Conservation (phyloP, 83 land plant genomes). For the Isoetes engelmannii region DNA sequence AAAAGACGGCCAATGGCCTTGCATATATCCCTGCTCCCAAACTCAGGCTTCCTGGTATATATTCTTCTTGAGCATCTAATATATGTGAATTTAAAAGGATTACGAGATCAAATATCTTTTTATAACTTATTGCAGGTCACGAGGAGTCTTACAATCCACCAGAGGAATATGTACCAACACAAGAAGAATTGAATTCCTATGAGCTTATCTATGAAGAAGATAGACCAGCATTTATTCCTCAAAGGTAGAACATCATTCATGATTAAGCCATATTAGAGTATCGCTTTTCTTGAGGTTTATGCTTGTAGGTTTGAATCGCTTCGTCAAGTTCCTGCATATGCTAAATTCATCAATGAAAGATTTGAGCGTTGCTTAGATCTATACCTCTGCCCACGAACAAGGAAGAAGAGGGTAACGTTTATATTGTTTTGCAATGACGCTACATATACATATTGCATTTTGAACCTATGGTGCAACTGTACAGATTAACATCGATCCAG, state of each 20-base stretch:
- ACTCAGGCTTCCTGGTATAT: slow-evolving; percentile 63
- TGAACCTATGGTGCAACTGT: not conserved
- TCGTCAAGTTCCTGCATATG: slow-evolving; percentile 87
- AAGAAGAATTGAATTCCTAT: slow-evolving; percentile 83
- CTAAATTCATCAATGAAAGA: slow-evolving; percentile 60
- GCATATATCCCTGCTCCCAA: slow-evolving; percentile 88
- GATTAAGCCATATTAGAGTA: not conserved
- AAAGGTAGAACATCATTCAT: slow-evolving; percentile 35
- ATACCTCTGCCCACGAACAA: slow-evolving; percentile 82
- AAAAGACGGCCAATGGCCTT: slow-evolving; percentile 52
- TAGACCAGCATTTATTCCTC: slow-evolving; percentile 91
- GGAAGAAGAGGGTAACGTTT: slow-evolving; percentile 66
- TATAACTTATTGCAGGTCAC: slow-evolving; percentile 52
- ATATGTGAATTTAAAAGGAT: not conserved
- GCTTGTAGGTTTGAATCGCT: slow-evolving; percentile 58
- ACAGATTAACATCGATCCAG: slow-evolving; percentile 87
- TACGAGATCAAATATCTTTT: not conserved
- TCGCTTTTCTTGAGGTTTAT: not conserved
- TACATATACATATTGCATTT: no score
- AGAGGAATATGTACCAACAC: slow-evolving; percentile 86
- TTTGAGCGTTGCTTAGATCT: slow-evolving; percentile 93
- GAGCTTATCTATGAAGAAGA: slow-evolving; percentile 95
- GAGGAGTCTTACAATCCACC: slow-evolving; percentile 97
- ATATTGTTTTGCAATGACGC: no score
- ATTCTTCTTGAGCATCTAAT: not conserved